These are phyloP conservation scores for Melastoma candidum DNA, from an alignment of 441 rosid genomes.

Conservation along the genomic window DNA sequence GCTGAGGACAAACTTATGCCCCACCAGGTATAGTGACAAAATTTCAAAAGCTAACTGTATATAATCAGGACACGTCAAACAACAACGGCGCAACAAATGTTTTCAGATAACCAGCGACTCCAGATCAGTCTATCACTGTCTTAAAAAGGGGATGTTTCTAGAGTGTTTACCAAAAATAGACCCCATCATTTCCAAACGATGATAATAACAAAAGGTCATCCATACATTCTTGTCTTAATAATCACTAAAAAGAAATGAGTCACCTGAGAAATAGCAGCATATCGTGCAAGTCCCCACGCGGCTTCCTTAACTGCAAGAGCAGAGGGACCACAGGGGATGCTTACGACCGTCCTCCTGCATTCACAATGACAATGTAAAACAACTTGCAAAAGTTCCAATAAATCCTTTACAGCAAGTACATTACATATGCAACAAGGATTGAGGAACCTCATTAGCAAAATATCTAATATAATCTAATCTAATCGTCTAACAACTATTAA, in stretches of 20 bases:
- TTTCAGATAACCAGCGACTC: no score
- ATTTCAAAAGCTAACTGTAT: no score
- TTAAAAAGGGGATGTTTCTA: no score
- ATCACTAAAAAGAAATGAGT: conserved; percentile 1
- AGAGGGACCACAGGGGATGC: conserved; percentile 97
- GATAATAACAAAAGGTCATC: not conserved
- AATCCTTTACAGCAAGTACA: not conserved
- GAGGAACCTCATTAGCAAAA: no score
- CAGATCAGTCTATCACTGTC: no score
- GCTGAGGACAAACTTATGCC: not conserved
- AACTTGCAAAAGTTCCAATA: not conserved
- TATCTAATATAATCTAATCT: not conserved
- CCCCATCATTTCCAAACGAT: no score
- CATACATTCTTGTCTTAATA: not conserved
- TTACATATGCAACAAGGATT: no score
- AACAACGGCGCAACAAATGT: no score
- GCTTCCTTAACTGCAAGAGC: conserved; percentile 99
- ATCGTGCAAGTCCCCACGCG: conserved; percentile 98
- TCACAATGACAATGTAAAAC: not conserved
- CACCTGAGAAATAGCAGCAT: conserved; percentile 97
- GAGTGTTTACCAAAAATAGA: no score
- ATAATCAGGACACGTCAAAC: no score
- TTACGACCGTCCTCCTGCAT: conserved; percentile 88
- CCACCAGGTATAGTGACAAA: no score
- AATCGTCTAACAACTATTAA: conserved; percentile 22